Conservation (phyloP, 2,329 filamentous ascomycete genomes). For the Phoma sp. region DNA sequence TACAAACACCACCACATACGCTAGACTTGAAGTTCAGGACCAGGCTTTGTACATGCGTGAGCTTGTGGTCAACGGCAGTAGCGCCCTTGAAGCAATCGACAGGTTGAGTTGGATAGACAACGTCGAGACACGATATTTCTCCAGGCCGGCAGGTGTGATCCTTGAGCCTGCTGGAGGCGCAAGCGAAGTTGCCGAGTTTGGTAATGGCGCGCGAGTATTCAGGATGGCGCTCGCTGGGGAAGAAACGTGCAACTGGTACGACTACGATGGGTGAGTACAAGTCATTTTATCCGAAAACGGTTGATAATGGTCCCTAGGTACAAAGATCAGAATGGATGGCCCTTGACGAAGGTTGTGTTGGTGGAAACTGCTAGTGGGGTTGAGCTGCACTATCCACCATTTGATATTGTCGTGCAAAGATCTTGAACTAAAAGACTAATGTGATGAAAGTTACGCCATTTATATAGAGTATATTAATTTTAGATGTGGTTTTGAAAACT, state of each 20-base stretch:
- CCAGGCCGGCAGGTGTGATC: conserved; percentile 30
- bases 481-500: too few relatives aligned
- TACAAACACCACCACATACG: conserved; percentile 26
- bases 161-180: conserved; percentile 37
- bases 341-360: conserved; percentile 38
- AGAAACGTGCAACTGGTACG: conserved; percentile 41
- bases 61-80: conserved; percentile 38
- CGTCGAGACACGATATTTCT: conserved; percentile 27
- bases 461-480: too few relatives aligned
- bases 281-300: too few relatives aligned
- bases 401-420: conserved; percentile 30
- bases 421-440: too few relatives aligned
- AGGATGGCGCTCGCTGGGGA: conserved; percentile 36
- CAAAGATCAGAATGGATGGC: conserved; percentile 42
- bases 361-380: conserved; percentile 28
- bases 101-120: conserved; percentile 33
- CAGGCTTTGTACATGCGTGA: conserved; percentile 39
- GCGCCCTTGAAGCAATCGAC: conserved; percentile 39
- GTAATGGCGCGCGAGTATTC: conserved; percentile 36
- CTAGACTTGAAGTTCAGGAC: conserved; percentile 32
- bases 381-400: conserved; percentile 41
- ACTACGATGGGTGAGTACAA: conserved; percentile 45
- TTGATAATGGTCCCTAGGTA: conserved; percentile 23
- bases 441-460: too few relatives aligned
- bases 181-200: conserved; percentile 33